Evolutionary conservation across 441 rosid genomes (phyloP), one percentile per base, ranked within the genome.

Genomic region (Jatropha multifida): DNA sequence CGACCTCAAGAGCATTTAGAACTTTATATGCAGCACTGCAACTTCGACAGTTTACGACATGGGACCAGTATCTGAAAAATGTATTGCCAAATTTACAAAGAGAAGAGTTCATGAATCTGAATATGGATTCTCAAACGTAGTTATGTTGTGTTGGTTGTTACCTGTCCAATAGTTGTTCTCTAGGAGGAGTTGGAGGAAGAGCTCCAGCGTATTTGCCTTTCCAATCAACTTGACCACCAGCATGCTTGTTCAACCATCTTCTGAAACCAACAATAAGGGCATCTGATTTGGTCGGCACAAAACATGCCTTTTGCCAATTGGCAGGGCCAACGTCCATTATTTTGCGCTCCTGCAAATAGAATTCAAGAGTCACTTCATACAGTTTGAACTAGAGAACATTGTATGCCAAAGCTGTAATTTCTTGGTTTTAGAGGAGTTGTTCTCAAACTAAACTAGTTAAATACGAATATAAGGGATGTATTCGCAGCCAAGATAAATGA

Each of bases 261-360:
- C 98, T 87, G 84, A 89, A 93, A 42, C 92, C 85, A 59, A 93
- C 97, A 61, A 94, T 96, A 14, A 84, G 83, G 15, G 88, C 91
- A 75, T 94, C 99, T 1, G 99, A 82, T 65, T 90, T 91, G 2
- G 96, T 91, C 27, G 97, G 98, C 76, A 93, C 76, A 64, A 91
- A 94, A 81, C 98, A 93, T 61, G 89, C 88, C 75, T 93, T 90
- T 62, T 86, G 94, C 98, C 99, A 94, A 80, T 93, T 93, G 32
- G 85, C 77, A 76, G 83, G 69, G 42, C 97, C 94, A 20, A 76
- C 73, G 17, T 89, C 98, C 84, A 82, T 81, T 78, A 94, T 88
- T 86, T 90, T 94, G 60, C 89, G 86, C 89, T 91, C 99, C 99
- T 92, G 70, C 74, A 77, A 54, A 6, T 32, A 75, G 72, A 82